Conservation (phyloP, 495 filamentous ascomycete species). For the Paragyromitra xinjiangensis region DNA sequence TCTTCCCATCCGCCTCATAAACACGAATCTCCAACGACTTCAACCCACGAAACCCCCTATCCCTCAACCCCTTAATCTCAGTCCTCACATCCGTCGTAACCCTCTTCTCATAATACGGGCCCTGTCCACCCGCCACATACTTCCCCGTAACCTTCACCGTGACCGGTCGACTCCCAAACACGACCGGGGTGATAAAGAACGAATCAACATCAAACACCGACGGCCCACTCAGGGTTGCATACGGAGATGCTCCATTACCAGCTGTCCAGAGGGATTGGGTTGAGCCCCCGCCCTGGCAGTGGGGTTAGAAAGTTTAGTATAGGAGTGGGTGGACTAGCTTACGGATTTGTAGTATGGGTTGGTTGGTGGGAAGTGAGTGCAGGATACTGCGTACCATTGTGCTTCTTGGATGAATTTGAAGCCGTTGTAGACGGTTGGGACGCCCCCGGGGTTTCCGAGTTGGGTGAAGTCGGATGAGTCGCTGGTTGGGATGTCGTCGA, state of each 20-base stretch:
- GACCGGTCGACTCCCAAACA: neutral
- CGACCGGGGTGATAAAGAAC: slow-evolving; percentile 19
- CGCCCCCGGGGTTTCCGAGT: slow-evolving; percentile 15
- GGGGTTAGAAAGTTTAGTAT: neutral
- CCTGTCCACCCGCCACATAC: neutral
- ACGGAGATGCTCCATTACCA: neutral
- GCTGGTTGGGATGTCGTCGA: slow-evolving; percentile 25
- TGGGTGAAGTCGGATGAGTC: slow-evolving; percentile 17
- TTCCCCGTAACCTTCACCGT: slow-evolving; percentile 7
- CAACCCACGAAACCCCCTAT: neutral
- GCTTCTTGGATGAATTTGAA: slow-evolving; percentile 23
- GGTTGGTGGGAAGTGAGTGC: slow-evolving; percentile 4
- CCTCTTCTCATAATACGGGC: slow-evolving; percentile 5
- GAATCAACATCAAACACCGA: slow-evolving; percentile 13
- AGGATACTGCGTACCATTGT: slow-evolving; percentile 11
- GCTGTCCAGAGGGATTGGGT: slow-evolving; percentile 7
- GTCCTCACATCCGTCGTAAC: neutral
- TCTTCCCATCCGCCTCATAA: neutral
- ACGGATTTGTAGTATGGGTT: slow-evolving; percentile 27
- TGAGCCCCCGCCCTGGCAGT: slow-evolving; percentile 7
- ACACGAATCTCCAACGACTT: neutral
- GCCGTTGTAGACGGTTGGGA: slow-evolving; percentile 16
- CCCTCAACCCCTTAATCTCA: slow-evolving; percentile 2
- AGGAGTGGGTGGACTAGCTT: neutral
- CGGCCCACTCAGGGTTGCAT: neutral